A percentile compares a stretch with the other conserved stretches of the same genome.
Conservation (phyloP, 345 rosid genomes). For the Dipteronia sinensis region DNA sequence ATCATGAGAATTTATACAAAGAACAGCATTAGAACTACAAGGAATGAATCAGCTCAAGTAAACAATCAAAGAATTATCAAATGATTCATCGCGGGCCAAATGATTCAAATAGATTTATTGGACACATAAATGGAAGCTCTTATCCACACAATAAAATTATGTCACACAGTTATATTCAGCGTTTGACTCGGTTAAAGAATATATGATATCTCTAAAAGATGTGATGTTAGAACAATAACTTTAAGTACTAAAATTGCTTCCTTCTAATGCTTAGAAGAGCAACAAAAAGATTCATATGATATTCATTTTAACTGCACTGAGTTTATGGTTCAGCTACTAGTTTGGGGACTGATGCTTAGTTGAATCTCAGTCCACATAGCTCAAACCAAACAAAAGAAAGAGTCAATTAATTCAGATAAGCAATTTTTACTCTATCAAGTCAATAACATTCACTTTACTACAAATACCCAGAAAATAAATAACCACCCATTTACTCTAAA, state of each 20-base stretch:
- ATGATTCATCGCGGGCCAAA: too few relatives aligned
- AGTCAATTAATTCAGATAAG: not conserved
- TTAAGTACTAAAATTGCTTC: not conserved
- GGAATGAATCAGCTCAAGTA: conserved; percentile 11
- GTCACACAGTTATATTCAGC: not conserved
- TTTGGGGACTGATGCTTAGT: too few relatives aligned
- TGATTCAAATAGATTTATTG: too few relatives aligned
- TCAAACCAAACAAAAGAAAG: not conserved
- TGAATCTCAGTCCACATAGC: conserved; percentile 1
- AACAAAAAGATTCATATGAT: too few relatives aligned
- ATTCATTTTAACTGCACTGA: too few relatives aligned
- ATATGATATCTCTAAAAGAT: not conserved
- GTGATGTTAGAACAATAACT: not conserved
- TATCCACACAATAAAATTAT: not conserved
- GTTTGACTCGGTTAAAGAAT: too few relatives aligned
- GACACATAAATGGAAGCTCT: too few relatives aligned
- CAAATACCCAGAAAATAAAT: too few relatives aligned
- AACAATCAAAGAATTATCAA: not conserved
- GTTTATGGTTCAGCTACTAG: too few relatives aligned
- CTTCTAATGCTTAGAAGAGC: too few relatives aligned
- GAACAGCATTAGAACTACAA: not conserved
- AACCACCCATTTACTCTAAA: too few relatives aligned
- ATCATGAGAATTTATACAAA: not conserved
- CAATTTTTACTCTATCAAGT: not conserved
- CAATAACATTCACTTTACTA: not conserved